These are phyloP conservation scores for Backusella tarrabulga DNA, from an alignment of 192 early-diverging fungal species.

Conservation along the genomic window DNA sequence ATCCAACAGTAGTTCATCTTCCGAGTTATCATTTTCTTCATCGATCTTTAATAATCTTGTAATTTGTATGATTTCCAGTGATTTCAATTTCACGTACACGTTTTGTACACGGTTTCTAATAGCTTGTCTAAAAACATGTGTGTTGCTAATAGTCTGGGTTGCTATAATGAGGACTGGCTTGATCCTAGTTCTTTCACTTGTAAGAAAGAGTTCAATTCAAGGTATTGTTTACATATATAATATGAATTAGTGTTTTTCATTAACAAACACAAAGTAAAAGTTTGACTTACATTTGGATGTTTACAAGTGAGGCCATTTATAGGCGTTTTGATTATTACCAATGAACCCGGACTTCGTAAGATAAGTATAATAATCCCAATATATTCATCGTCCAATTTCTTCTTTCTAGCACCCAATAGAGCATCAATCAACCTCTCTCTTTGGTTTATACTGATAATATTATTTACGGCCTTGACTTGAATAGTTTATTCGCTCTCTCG, in stretches of 20 bases:
- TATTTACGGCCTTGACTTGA: not conserved
- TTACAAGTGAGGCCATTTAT: not conserved
- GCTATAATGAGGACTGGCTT: slow-evolving; percentile 17
- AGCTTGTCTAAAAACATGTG: slow-evolving; percentile 13
- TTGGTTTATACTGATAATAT: not conserved
- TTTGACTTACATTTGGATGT: slow-evolving; percentile 22
- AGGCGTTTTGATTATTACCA: slow-evolving; percentile 7
- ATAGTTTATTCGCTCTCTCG: not conserved
- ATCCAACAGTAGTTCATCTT: not conserved
- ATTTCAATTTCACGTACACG: slow-evolving; percentile 20
- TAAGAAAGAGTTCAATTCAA: too few species aligned
- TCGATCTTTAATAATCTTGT: not conserved
- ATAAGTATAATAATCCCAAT: slow-evolving; percentile 12
- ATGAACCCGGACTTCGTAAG: slow-evolving; percentile 18
- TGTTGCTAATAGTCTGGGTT: not conserved
- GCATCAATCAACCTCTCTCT: not conserved
- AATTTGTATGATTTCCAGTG: not conserved
- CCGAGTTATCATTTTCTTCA: not conserved
- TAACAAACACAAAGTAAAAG: not conserved
- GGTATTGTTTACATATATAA: too few species aligned
- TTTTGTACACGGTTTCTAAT: not conserved
- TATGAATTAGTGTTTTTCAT: too few species aligned
- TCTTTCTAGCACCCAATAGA: not conserved
- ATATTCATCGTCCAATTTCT: slow-evolving; percentile 11
- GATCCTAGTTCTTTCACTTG: not conserved